Conservation (phyloP, 768 basidiomycete genomes). For the Phlegmacium glaucopus region DNA sequence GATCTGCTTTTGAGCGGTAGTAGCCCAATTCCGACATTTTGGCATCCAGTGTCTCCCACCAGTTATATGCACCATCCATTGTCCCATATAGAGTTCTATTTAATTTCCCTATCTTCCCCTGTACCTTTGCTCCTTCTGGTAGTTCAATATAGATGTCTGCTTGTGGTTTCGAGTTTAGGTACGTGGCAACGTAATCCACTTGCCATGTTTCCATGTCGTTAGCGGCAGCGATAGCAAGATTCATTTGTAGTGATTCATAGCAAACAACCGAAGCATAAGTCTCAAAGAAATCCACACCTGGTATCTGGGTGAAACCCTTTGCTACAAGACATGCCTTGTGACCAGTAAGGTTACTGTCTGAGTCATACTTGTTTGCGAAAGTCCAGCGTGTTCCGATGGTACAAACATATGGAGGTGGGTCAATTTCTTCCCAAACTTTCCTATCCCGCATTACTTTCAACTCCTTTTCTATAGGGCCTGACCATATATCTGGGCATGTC, state of each 20-base stretch:
- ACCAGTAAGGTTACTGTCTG: background rate
- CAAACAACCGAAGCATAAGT: slow-evolving; percentile 10
- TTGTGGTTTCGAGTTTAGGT: too few species aligned
- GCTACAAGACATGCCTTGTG: slow-evolving; percentile 6
- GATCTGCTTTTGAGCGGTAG: background rate
- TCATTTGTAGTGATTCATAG: slow-evolving; percentile 7
- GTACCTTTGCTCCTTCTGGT: too few species aligned
- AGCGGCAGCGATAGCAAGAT: slow-evolving; percentile 3
- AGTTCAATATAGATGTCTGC: too few species aligned
- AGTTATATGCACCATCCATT: too few species aligned
- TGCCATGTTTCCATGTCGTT: slow-evolving; percentile 3
- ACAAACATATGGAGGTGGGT: background rate
- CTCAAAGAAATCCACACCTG: slow-evolving; percentile 6
- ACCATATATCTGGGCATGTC: too few species aligned
- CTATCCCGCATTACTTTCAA: too few species aligned
- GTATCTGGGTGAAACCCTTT: slow-evolving; percentile 3
- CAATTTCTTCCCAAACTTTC: too few species aligned
- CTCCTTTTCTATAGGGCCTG: too few species aligned
- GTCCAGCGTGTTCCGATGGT: slow-evolving; percentile 7
- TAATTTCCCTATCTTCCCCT: too few species aligned
- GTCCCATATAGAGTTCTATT: too few species aligned
- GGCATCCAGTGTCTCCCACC: too few species aligned
- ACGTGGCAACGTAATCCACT: slow-evolving; percentile 10
- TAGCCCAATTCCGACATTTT: too few species aligned
- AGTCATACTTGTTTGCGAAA: slow-evolving; percentile 1